A percentile compares a stretch with the other conserved stretches of the same genome.
Conservation (phyloP, 164 flowering plant species). For the Kalanchoe fedtschenkoi region DNA sequence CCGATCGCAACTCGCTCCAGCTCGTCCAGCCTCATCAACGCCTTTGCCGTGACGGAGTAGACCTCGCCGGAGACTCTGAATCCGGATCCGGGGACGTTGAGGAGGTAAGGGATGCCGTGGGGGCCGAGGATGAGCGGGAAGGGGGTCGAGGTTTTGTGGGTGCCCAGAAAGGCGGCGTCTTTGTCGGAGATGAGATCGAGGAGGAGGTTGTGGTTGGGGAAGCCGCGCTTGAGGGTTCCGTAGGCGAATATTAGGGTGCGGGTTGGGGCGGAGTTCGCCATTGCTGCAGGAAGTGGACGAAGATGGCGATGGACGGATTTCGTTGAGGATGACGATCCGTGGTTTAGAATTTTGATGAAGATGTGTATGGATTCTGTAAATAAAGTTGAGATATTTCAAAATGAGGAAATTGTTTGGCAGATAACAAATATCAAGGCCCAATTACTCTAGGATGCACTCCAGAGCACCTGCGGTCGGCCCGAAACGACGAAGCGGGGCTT, state of each 20-base stretch:
- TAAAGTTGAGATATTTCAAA: no score
- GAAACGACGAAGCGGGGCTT: no score
- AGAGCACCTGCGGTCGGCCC: no score
- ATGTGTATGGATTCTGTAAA: no score
- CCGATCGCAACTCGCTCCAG: constrained; percentile 23
- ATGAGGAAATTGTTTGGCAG: no score
- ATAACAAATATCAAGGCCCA: no score
- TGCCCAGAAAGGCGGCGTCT: constrained; percentile 25
- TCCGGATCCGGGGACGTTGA: constrained; percentile 35
- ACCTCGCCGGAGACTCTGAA: constrained; percentile 29
- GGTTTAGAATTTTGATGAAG: no score
- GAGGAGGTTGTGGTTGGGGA: constrained; percentile 30
- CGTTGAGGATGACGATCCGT: no score
- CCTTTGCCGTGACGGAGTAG: constrained; percentile 20
- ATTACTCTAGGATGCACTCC: no score
- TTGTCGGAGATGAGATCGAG: constrained; percentile 16
- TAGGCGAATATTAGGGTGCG: constrained; percentile 25
- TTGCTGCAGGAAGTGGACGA: neutral
- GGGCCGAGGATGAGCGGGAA: constrained; percentile 39
- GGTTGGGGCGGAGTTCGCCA: constrained; percentile 1
- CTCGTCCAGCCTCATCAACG: constrained; percentile 23
- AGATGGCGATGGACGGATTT: no score
- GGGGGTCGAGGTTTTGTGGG: constrained; percentile 15
- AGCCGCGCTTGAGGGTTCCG: constrained; percentile 44
- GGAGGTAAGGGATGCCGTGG: constrained; percentile 36